Base-by-base conservation (phyloP, 768 basidiomycete genomes). In the Amanita brunnescens region DNA sequence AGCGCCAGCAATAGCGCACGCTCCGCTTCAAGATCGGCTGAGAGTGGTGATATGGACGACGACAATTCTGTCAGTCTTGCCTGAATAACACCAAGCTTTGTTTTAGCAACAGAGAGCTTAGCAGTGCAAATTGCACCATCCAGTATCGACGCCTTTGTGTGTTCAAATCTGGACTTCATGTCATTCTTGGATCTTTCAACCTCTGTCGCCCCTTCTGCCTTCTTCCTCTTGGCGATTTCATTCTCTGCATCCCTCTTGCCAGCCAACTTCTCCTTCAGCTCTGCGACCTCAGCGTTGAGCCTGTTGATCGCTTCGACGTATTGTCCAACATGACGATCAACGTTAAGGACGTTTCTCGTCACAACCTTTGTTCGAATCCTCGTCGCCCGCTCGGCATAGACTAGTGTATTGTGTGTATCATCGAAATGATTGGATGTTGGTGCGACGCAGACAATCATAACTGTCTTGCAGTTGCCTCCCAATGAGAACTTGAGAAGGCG, bases 311-410 rank as follows among this genome's bases (percentile, higher is more conserved):
- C 91, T 65, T 91, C 89, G 41, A 96, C 89, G 61, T 97, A 99
- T 67, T 86, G 90, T 32, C 89, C 91, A 55, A 97, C 94, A 62
- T 97, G 91, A 13, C 94, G 80, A 60, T 95, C 86, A 55, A 97
- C 91, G 56, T 94, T 93, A 60, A 95, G 85, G 26, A 95, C 87
- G 63, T 99, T 98, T 40, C 91, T 79, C 1, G 94, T 93, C 54
- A 97, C 85, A 49, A 97, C 92, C 65, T 91, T 95, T 14, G 95
- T 98, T 73, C 94, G 94, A 69, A 99, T 97, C 72, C 93, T 91
- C 53, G 96, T 96, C 23, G 96, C 95, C 41, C 94, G 87, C 60
- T 99, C 94, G 20, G 96, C 96, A 66, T 98, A 99, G 54, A 96
- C 74, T 43, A 99, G 84, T 2, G 96, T 98, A 64, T 99, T 99